Conservation (phyloP, 345 rosid species). For the Eucalyptus curtisii region DNA sequence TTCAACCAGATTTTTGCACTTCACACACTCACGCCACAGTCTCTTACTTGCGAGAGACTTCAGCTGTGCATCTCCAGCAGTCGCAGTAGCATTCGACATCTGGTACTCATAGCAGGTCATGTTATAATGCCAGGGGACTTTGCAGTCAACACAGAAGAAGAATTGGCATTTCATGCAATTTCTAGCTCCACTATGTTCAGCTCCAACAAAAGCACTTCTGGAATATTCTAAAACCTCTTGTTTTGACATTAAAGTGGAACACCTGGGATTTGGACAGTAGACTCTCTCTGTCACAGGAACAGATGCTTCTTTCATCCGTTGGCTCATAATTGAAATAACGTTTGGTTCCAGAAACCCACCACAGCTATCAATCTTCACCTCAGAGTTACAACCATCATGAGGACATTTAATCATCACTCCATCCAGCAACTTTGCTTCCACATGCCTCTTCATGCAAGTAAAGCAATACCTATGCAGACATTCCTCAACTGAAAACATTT, state of each 20-base stretch:
- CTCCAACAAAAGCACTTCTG: conserved; percentile 7
- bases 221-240: conserved; percentile 34
- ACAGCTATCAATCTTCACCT: conserved; percentile 43
- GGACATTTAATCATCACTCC: conserved; percentile 59
- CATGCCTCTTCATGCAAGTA: conserved; percentile 76
- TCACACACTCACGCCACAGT: conserved; percentile 44
- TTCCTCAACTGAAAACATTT: conserved; percentile 54
- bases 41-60: conserved; percentile 38
- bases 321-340: conserved; percentile 31
- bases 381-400: conserved; percentile 45
- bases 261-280: conserved; percentile 66
- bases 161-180: conserved; percentile 52
- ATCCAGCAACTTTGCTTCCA: conserved; percentile 53
- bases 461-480: conserved; percentile 71
- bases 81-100: conserved; percentile 15
- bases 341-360: conserved; percentile 43
- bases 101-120: conserved; percentile 33
- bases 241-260: conserved; percentile 70
- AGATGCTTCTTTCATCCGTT: conserved; percentile 51
- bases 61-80: conserved; percentile 28
- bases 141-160: conserved; percentile 54
- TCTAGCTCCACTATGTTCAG: conserved; percentile 29
- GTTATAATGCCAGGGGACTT: conserved; percentile 57
- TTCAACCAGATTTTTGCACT: conserved; percentile 46
- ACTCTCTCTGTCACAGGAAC: conserved; percentile 45